phyloP scores from a whole-genome alignment of 2,329 filamentous ascomycete species.

The Calonectria montana region DNA sequence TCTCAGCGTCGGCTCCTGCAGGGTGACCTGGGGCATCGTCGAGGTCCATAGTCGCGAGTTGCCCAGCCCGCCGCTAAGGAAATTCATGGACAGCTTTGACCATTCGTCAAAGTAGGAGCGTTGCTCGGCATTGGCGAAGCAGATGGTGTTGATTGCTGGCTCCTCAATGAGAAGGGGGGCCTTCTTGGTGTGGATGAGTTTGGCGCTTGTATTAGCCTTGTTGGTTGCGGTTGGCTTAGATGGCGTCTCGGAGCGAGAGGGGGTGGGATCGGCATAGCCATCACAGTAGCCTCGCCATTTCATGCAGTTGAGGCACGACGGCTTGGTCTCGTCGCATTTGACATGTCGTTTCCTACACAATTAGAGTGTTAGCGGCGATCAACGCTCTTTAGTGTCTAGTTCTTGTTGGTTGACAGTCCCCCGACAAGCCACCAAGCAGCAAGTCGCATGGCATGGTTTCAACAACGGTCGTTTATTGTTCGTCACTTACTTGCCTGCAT shows the following conservation, averaged over 20 bases:
- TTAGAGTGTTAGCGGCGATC: slow-evolving; percentile 22
- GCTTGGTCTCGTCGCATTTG: slow-evolving; percentile 56
- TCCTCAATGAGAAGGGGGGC: slow-evolving; percentile 46
- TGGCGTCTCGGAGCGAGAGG: slow-evolving; percentile 14
- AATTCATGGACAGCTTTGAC: slow-evolving; percentile 48
- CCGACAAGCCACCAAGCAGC: neutral
- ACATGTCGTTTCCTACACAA: slow-evolving; percentile 52
- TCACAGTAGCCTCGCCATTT: slow-evolving; percentile 56
- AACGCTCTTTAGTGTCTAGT: neutral
- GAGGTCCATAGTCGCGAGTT: slow-evolving; percentile 52
- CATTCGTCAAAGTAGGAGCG: slow-evolving; percentile 53
- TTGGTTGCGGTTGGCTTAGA: slow-evolving; percentile 21
- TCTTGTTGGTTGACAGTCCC: neutral
- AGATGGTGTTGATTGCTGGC: slow-evolving; percentile 47
- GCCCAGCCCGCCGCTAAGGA: slow-evolving; percentile 49
- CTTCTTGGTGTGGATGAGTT: slow-evolving; percentile 47
- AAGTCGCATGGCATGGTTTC: neutral
- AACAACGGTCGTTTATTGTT: neutral
- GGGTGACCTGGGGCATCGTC: slow-evolving; percentile 54
- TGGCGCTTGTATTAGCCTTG: slow-evolving; percentile 34
- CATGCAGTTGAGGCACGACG: slow-evolving; percentile 54
- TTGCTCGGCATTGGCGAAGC: slow-evolving; percentile 50
- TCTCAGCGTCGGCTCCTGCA: slow-evolving; percentile 51
- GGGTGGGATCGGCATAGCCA: slow-evolving; percentile 43
- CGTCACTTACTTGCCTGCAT: slow-evolving; percentile 48